A percentile compares a stretch with the other conserved stretches of the same genome.
Conservation (phyloP, 1,284 basidiomycete genomes). For the Ceraceosorus bombacis region DNA sequence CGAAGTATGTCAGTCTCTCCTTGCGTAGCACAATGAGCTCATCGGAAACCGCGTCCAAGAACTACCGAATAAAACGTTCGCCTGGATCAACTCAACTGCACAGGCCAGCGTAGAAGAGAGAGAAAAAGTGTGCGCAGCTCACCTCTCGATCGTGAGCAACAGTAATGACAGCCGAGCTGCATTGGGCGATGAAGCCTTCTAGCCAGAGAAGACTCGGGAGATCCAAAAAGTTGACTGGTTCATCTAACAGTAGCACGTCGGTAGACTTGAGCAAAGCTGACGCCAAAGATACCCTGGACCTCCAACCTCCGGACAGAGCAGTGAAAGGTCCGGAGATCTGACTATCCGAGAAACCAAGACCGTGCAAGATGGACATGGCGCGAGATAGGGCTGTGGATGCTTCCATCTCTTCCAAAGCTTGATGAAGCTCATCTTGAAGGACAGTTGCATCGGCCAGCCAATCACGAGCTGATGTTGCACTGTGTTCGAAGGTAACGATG, state of each 20-base stretch:
- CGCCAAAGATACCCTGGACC: slow-evolving; percentile 56
- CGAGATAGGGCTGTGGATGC: slow-evolving; percentile 55
- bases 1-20: slow-evolving; percentile 58
- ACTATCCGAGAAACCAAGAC: slow-evolving; percentile 60
- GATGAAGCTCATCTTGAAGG: slow-evolving; percentile 47
- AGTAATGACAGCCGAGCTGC: slow-evolving; percentile 56
- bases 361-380: slow-evolving; percentile 58
- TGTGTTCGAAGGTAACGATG: not conserved
- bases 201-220: slow-evolving; percentile 50
- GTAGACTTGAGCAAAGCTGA: slow-evolving; percentile 51
- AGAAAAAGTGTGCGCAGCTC: not conserved
- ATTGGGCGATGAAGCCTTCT: slow-evolving; percentile 55
- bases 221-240: slow-evolving; percentile 53
- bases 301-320: slow-evolving; percentile 64
- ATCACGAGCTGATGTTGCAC: slow-evolving; percentile 11
- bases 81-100: not conserved
- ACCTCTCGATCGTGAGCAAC: slow-evolving; percentile 63
- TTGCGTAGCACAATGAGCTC: slow-evolving; percentile 62
- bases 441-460: slow-evolving; percentile 41
- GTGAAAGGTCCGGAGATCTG: slow-evolving; percentile 55
- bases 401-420: slow-evolving; percentile 45
- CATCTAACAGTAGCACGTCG: slow-evolving; percentile 51
- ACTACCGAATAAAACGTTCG: slow-evolving; percentile 32
- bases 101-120: not conserved
- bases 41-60: slow-evolving; percentile 61